Evolutionary conservation across 345 rosid species (phyloP), one percentile per base, ranked within the genome.

Genomic region (Populus pruinosa): DNA sequence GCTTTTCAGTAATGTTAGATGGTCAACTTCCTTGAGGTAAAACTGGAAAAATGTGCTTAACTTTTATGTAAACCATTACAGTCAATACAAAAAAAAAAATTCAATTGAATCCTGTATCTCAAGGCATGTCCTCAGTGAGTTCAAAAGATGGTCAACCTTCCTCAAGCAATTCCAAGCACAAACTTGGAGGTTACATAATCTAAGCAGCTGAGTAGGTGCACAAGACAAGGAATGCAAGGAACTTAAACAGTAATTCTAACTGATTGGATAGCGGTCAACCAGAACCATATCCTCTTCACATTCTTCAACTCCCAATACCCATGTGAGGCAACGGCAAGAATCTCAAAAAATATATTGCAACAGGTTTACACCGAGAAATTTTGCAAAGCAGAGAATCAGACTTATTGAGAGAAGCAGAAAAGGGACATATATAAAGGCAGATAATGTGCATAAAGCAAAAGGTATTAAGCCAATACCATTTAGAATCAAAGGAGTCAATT

Each of bases 401-500:
- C 23, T 33, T 56, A 5, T 44, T 25, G 66, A 67, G 39, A 69
- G 35, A 33, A 11, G 8, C 68, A 41, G 31, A 69, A 79, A 5
- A 66, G 67, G 21, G 56, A 25, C 63, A 67, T 0, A 3, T 5
- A 62, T 64, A 31, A 27, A 49, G 74, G 47, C 31, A 47, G 63
- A 16, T 4, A 55, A 18, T 31, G 64, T 8, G 64, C 29, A 39
- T 47, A 82, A 36, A 70, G 38, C 13, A 74, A 66, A 82, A 79
- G 44, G 80, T 75, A 72, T 72, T 49, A 59, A 73, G 67, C 73
- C 69, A 84, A 18, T 89, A 96, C 99, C 99, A 94, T 88, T 92
- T 96, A 16, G 99, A 96, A 86, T 96, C 98, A 69, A 91, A 96
- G 80, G 99, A 96, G 83, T 96, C 99, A 55, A 96, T 94, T 55